phyloP scores from a whole-genome alignment of 2,329 filamentous ascomycete species.

The Sclerotinia spermophila region DNA sequence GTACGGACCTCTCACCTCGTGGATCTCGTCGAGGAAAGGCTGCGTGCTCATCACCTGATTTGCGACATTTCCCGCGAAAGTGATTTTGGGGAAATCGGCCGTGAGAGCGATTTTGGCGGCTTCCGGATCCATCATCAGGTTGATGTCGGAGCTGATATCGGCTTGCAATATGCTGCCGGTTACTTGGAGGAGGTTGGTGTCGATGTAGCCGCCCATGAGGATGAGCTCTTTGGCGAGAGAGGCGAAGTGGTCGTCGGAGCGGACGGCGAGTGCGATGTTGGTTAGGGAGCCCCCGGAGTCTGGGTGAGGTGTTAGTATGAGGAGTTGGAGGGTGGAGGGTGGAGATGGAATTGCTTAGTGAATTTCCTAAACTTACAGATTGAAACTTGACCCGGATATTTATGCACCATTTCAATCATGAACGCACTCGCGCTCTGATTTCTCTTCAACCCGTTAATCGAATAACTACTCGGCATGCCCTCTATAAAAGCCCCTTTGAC shows the following conservation, averaged over 20 bases:
- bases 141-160: slow-evolving; percentile 41
- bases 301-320: not conserved
- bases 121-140: slow-evolving; percentile 50
- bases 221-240: slow-evolving; percentile 45
- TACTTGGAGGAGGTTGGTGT: slow-evolving; percentile 40
- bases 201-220: slow-evolving; percentile 50
- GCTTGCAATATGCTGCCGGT: slow-evolving; percentile 33
- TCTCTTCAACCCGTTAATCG: slow-evolving; percentile 30
- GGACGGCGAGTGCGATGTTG: slow-evolving; percentile 47
- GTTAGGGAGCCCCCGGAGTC: slow-evolving; percentile 45
- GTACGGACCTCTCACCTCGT: slow-evolving; percentile 40
- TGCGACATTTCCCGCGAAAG: slow-evolving; percentile 46
- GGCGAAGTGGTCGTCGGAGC: slow-evolving; percentile 46
- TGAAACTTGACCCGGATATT: slow-evolving; percentile 48
- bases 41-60: slow-evolving; percentile 45
- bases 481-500: slow-evolving; percentile 43
- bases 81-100: slow-evolving; percentile 45
- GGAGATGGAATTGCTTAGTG: too few relatives aligned
- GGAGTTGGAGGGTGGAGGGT: too few relatives aligned
- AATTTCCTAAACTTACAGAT: slow-evolving; percentile 36
- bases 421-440: slow-evolving; percentile 43
- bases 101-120: slow-evolving; percentile 48
- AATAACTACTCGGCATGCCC: slow-evolving; percentile 46
- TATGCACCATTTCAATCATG: slow-evolving; percentile 47
- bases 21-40: slow-evolving; percentile 41